Evolutionary conservation across 768 basidiomycete genomes (phyloP).

Genomic region (Russula ochroleuca): DNA sequence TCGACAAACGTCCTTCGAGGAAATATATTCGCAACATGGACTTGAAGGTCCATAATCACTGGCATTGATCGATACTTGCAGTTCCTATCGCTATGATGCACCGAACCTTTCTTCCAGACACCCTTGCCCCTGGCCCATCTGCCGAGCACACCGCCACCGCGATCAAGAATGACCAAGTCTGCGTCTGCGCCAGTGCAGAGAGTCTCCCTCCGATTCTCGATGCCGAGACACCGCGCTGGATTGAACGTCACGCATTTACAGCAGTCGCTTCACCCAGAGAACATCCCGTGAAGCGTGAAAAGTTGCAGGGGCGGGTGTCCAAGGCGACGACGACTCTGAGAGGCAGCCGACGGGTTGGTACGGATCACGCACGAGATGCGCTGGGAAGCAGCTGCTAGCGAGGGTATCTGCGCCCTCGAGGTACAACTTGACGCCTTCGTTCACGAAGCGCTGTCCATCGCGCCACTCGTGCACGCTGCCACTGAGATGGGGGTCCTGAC

Average conservation of each 20-base stretch:
- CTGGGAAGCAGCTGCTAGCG: conserved; percentile 65
- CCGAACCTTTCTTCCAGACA: conserved; percentile 49
- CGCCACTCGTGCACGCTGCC: conserved; percentile 90
- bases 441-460: conserved; percentile 72
- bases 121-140: conserved; percentile 77
- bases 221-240: conserved; percentile 78
- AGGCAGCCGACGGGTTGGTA: conserved; percentile 1
- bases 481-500: conserved; percentile 75
- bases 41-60: not conserved
- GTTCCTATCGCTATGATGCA: not conserved
- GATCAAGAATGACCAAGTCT: conserved; percentile 74
- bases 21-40: not conserved
- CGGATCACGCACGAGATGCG: not conserved
- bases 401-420: conserved; percentile 84
- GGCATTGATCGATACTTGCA: no score
- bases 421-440: conserved; percentile 75
- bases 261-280: conserved; percentile 79
- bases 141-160: conserved; percentile 56
- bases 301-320: conserved; percentile 82
- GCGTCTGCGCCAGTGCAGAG: conserved; percentile 77
- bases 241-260: conserved; percentile 83
- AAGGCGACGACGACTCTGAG: conserved; percentile 72
- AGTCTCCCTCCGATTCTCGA: conserved; percentile 78
- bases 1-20: no score
- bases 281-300: conserved; percentile 78